Evolutionary conservation across 2,329 filamentous ascomycete species (phyloP).

Genomic region (Diaporthe eres): DNA sequence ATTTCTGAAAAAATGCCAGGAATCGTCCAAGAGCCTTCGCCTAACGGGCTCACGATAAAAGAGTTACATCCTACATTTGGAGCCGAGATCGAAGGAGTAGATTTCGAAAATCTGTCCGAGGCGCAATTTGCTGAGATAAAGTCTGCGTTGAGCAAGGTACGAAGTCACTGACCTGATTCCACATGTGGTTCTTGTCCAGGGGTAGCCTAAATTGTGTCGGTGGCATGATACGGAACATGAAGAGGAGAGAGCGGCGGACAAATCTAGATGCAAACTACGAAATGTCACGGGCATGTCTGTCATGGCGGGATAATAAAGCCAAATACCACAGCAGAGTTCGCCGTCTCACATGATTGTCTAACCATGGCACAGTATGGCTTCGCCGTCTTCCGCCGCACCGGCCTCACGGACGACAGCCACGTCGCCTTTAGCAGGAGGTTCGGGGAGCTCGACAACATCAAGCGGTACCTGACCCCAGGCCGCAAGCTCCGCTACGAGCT

Average conservation of each 20-base stretch:
- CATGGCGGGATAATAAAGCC: no score
- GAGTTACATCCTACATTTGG: slow-evolving; percentile 47
- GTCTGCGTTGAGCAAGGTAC: slow-evolving; percentile 52
- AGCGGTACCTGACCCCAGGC: slow-evolving; percentile 61
- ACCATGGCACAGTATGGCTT: slow-evolving; percentile 54
- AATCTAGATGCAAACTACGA: not conserved
- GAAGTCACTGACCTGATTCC: not conserved
- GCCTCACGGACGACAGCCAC: slow-evolving; percentile 64
- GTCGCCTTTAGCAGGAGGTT: slow-evolving; percentile 64
- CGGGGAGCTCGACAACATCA: slow-evolving; percentile 69
- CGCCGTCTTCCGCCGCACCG: slow-evolving; percentile 64
- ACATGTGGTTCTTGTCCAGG: not conserved
- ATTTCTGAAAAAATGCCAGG: slow-evolving; percentile 47
- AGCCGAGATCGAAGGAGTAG: slow-evolving; percentile 50
- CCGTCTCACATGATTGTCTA: not conserved
- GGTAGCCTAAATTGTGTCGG: not conserved
- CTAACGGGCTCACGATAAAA: slow-evolving; percentile 45
- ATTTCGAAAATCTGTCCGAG: slow-evolving; percentile 51
- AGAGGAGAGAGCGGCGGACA: not conserved
- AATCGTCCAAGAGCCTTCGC: slow-evolving; percentile 46
- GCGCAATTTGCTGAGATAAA: slow-evolving; percentile 51
- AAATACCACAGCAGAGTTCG: not conserved
- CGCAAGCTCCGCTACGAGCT: slow-evolving; percentile 62
- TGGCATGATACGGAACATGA: not conserved
- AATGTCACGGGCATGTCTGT: not conserved